Percentiles rank a stretch among this genome's conserved stretches.
Conservation (phyloP, 768 basidiomycete species). For the Auricularia heimuer region DNA sequence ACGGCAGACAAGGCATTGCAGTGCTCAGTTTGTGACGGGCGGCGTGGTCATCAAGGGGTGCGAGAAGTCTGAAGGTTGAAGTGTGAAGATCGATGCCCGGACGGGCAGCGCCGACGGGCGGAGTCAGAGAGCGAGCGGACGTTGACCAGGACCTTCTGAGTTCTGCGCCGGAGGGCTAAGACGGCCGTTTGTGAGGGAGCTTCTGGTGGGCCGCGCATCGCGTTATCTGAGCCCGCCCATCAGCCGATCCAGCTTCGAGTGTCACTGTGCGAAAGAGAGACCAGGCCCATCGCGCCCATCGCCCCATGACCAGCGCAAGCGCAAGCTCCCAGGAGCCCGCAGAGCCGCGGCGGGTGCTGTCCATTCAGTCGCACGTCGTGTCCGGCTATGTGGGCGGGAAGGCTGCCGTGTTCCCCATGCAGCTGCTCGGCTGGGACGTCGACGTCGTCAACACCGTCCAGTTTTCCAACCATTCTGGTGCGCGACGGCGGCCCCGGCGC, state of each 20-base stretch:
- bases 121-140: too few species aligned
- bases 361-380: constrained; percentile 88
- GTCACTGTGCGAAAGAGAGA: too few species aligned
- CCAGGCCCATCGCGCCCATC: background rate
- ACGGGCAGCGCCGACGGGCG: too few species aligned
- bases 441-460: constrained; percentile 94
- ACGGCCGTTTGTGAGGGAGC: too few species aligned
- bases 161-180: too few species aligned
- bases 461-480: constrained; percentile 90
- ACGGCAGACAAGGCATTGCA: too few species aligned
- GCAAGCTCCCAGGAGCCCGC: background rate
- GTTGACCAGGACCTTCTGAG: too few species aligned
- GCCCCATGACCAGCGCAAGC: background rate
- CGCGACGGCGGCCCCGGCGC: constrained; percentile 10
- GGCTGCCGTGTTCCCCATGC: constrained; percentile 68
- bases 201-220: background rate
- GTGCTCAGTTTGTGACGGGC: too few species aligned
- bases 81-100: too few species aligned
- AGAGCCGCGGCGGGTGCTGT: constrained; percentile 49
- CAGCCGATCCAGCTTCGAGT: background rate
- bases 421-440: constrained; percentile 83
- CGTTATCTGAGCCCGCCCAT: background rate
- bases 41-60: too few species aligned
- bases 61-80: too few species aligned
- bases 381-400: constrained; percentile 91